Conservation (phyloP, 192 early-diverging fungal species). For the Coemansia sp. region DNA sequence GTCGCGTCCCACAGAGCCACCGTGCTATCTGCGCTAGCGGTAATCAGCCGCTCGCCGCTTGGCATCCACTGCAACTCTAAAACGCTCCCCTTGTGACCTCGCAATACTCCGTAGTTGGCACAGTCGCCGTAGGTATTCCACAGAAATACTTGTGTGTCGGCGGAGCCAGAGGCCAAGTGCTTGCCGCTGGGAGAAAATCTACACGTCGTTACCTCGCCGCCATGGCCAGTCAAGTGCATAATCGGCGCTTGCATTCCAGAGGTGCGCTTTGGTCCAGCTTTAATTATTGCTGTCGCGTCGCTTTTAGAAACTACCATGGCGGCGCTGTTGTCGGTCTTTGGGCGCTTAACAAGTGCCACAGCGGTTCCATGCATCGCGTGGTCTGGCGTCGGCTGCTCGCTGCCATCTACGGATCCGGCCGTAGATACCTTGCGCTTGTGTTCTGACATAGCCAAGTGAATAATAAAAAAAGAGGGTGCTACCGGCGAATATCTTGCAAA, state of each 20-base stretch:
- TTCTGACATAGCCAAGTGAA: conserved; percentile 26
- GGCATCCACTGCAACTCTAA: conserved; percentile 92
- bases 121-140: conserved; percentile 96
- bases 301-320: background rate
- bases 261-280: conserved; percentile 59
- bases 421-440: conserved; percentile 43
- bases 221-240: conserved; percentile 84
- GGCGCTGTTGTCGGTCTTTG: conserved; percentile 25
- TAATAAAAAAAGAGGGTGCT: background rate
- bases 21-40: conserved; percentile 81
- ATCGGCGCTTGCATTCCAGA: conserved; percentile 83
- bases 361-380: conserved; percentile 27
- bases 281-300: conserved; percentile 24
- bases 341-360: conserved; percentile 48
- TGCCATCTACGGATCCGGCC: conserved; percentile 13
- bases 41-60: conserved; percentile 77
- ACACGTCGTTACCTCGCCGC: conserved; percentile 79
- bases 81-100: conserved; percentile 84
- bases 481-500: conserved; percentile 1
- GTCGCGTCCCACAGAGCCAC: conserved; percentile 81
- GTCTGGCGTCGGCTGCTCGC: background rate
- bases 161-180: conserved; percentile 79
- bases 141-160: conserved; percentile 83
- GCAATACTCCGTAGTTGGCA: conserved; percentile 83
- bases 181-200: conserved; percentile 86